Percentiles rank a stretch among this genome's conserved stretches.
Conservation (phyloP, 441 rosid genomes). For the Manihot esculenta region DNA sequence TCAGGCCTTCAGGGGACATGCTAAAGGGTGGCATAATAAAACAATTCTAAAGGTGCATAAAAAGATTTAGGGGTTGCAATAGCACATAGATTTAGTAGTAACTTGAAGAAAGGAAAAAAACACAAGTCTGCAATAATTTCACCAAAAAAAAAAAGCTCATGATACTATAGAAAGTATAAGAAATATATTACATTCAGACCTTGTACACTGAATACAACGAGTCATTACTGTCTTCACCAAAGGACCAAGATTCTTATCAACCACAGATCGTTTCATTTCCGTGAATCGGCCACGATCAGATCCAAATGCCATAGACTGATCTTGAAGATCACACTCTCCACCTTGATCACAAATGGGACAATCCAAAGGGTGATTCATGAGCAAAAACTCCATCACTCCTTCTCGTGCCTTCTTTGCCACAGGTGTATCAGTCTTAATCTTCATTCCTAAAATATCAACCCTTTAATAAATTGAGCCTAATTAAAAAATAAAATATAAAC, state of each 20-base stretch:
- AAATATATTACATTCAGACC: constrained; percentile 41
- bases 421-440: constrained; percentile 94
- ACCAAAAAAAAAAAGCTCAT: background rate
- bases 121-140: background rate
- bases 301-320: constrained; percentile 99
- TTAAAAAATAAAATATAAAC: background rate
- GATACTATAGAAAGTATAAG: background rate
- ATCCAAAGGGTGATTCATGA: constrained; percentile 97
- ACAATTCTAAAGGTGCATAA: background rate
- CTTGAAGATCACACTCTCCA: constrained; percentile 98
- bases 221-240: constrained; percentile 99
- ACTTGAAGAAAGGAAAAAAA: background rate
- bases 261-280: constrained; percentile 93
- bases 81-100: background rate
- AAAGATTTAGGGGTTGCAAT: background rate
- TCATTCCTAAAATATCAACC: constrained; percentile 61
- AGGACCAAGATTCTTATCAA: constrained; percentile 97
- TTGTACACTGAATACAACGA: constrained; percentile 98
- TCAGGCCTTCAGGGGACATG: background rate
- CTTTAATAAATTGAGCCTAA: constrained; percentile 10
- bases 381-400: constrained; percentile 94
- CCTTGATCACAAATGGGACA: constrained; percentile 99
- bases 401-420: constrained; percentile 95
- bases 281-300: constrained; percentile 97
- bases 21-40: background rate